Percentiles rank a stretch among this genome's conserved stretches.
Evolutionary conservation across 2,329 filamentous ascomycete species (phyloP).

Genomic region (Aureobasidium sp.): DNA sequence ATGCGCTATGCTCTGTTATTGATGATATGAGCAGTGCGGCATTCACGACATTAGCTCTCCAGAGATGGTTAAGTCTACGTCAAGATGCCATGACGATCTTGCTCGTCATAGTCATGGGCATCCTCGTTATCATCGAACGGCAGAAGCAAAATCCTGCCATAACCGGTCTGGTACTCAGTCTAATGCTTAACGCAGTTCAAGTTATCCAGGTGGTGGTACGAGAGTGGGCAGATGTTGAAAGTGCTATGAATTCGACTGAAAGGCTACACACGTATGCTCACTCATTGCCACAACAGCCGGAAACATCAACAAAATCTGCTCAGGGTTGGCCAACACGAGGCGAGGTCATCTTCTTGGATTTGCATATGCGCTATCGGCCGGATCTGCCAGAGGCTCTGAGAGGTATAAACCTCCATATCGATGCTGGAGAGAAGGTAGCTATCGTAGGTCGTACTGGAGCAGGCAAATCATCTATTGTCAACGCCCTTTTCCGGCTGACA

Average conservation of each 20-base stretch:
- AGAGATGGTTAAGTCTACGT: slow-evolving; percentile 82
- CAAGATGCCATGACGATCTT: slow-evolving; percentile 77
- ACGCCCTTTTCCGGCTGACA: slow-evolving; percentile 65
- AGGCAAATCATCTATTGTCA: slow-evolving; percentile 79
- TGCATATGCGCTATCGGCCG: slow-evolving; percentile 46
- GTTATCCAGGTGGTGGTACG: slow-evolving; percentile 95
- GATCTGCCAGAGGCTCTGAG: slow-evolving; percentile 44
- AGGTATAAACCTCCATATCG: slow-evolving; percentile 56
- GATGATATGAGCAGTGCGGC: slow-evolving; percentile 93
- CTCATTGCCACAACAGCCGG: slow-evolving; percentile 76
- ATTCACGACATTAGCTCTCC: slow-evolving; percentile 90
- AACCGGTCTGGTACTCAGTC: slow-evolving; percentile 60
- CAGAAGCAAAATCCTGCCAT: slow-evolving; percentile 81
- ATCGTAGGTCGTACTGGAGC: slow-evolving; percentile 79
- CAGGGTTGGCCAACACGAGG: slow-evolving; percentile 79
- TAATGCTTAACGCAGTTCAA: slow-evolving; percentile 37
- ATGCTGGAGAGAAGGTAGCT: slow-evolving; percentile 69
- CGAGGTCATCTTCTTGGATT: slow-evolving; percentile 50
- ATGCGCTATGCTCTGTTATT: slow-evolving; percentile 62
- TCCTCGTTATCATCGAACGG: slow-evolving; percentile 84
- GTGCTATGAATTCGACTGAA: slow-evolving; percentile 96
- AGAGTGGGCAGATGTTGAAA: slow-evolving; percentile 91
- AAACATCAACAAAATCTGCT: slow-evolving; percentile 64
- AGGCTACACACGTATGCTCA: slow-evolving; percentile 85
- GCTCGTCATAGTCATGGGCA: slow-evolving; percentile 83